Conservation (phyloP, 176 grass and related monocot species). For the Saccharum officinarum region DNA sequence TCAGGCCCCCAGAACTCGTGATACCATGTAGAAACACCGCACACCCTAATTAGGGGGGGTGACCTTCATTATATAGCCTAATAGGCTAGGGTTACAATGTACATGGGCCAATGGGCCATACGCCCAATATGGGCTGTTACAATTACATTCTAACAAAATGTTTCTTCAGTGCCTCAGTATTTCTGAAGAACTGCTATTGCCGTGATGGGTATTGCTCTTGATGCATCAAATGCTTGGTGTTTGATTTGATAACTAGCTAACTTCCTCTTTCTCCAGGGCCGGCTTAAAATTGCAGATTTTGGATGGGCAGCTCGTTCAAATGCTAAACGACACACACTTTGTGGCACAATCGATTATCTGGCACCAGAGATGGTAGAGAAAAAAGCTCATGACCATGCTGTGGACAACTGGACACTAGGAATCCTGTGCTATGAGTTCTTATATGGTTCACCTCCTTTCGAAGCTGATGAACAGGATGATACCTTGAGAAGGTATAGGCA, state of each 20-base stretch:
- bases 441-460: conserved; percentile 83
- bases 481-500: conserved; percentile 59
- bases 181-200: not conserved
- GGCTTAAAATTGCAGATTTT: conserved; percentile 96
- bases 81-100: no score
- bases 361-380: conserved; percentile 96
- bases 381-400: conserved; percentile 83
- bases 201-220: not conserved
- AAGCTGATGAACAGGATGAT: conserved; percentile 65
- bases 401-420: conserved; percentile 93
- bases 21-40: no score
- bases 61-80: no score
- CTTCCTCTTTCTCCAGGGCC: conserved; percentile 58
- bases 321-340: conserved; percentile 85
- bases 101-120: no score
- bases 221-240: not conserved
- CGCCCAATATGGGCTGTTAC: no score
- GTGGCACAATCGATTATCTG: conserved; percentile 91
- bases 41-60: no score
- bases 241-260: not conserved
- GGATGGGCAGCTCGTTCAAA: conserved; percentile 84
- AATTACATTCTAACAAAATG: no score
- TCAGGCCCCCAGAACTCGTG: no score
- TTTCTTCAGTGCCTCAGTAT: not conserved
- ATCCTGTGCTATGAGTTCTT: conserved; percentile 93